These are phyloP conservation scores for Ogataea naganishii DNA, from an alignment of 805 yeast genomes.

Conservation along the genomic window DNA sequence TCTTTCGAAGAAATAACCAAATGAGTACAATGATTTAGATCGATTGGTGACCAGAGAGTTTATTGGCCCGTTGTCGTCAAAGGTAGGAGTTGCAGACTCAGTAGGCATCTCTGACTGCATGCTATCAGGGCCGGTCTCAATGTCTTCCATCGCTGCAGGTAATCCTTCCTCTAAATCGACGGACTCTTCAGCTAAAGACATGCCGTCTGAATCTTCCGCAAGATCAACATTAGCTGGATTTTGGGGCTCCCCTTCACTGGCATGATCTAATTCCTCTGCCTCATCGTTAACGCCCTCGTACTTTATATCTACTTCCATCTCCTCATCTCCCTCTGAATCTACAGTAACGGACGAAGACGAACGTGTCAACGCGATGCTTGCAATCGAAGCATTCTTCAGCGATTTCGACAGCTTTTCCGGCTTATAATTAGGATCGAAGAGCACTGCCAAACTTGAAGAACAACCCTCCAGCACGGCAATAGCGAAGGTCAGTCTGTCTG, in stretches of 20 bases:
- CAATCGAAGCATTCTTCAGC: conserved; percentile 4
- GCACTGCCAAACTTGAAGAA: conserved; percentile 59
- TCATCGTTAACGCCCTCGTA: conserved; percentile 8
- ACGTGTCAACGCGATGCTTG: too few species aligned
- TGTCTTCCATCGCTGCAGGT: too few species aligned
- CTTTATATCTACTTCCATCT: conserved; percentile 1
- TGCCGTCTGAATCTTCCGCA: too few species aligned
- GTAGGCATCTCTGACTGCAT: too few species aligned
- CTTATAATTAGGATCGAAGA: conserved; percentile 66
- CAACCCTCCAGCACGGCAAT: conserved; percentile 17
- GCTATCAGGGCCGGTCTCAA: too few species aligned
- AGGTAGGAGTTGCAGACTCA: conserved; percentile 44
- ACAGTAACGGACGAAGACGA: not conserved
- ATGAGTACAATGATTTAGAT: conserved; percentile 16
- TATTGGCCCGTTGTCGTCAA: conserved; percentile 51
- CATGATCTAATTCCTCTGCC: conserved; percentile 22
- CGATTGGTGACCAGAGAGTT: conserved; percentile 35
- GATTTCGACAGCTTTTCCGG: conserved; percentile 24
- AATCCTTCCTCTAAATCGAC: too few species aligned
- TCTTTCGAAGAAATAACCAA: conserved; percentile 21
- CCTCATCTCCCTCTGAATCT: not conserved
- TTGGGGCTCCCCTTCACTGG: conserved; percentile 6
- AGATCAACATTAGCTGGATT: conserved; percentile 11
- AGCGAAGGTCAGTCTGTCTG: conserved; percentile 16
- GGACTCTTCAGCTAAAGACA: too few species aligned